Evolutionary conservation across 306 rosid genomes (phyloP), one percentile per base, ranked within the genome.

Genomic region (Trifolium pratense): DNA sequence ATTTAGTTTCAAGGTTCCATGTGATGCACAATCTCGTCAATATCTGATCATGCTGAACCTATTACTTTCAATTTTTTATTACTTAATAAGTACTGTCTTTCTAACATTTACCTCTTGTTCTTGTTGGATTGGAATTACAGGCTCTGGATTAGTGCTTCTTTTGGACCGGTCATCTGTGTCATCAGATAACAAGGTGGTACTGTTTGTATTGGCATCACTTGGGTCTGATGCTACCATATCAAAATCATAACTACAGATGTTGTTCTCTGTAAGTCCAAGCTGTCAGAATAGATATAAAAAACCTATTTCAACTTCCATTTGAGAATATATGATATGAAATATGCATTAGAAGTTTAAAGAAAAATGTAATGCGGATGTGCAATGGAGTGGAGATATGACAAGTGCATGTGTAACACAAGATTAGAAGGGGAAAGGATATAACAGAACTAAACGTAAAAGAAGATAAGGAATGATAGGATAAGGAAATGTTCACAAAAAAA

Each of bases 211-310:
- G 53, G 96, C 91, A 76, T 92, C 93, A 71, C 97, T 95, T 34
- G 97, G 97, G 68, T 95, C 99, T 32, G 97, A 95, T 11, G 75
- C 89, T 66, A 86, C 90, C 66, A 79, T 65, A 75, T 95, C 99
- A 70, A 95, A 79, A 45, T 93, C 97, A 74, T 85, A 91, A 81
- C 49, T 88, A 83, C 86, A 74, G 75, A 95, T 77, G 79, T 85
- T 95, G 83, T 95, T 95, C 90, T 95, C 97, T 17, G 81, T 86
- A 39, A 95, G 93, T 68, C 99, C 99, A 87, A 95, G 99, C 99
- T 95, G 97, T 81, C 81, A 86, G 40, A 66, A 79, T 46, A 79
- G 61, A 76, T 29, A 61, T 42, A 75, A 61, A 32, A 78, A 67
- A 32, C 42, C 17, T 23, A 18, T 62, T 36, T 76, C 75, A 80